Conservation (phyloP, 176 grass and related monocot species). For the Ananas comosus region DNA sequence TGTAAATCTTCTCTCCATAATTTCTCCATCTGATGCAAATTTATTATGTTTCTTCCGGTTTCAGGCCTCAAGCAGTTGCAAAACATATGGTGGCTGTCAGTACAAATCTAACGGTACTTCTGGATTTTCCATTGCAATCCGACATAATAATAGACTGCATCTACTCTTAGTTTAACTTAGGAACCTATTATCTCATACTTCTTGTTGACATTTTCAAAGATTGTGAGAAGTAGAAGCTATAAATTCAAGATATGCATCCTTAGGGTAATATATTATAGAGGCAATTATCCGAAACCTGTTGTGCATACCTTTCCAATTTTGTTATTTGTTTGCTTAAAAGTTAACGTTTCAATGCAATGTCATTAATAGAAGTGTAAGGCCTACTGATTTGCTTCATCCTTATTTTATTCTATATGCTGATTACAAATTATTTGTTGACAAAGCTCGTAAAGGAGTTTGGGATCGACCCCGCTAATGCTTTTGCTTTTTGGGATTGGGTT, state of each 20-base stretch:
- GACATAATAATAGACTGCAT: background rate
- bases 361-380: background rate
- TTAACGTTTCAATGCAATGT: no score
- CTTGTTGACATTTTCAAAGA: background rate
- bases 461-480: conserved; percentile 89
- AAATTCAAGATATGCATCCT: no score
- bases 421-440: background rate
- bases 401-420: background rate
- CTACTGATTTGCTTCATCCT: background rate
- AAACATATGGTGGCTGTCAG: conserved; percentile 99
- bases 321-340: no score
- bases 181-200: background rate
- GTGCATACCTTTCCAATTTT: no score
- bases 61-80: conserved; percentile 69
- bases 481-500: conserved; percentile 99
- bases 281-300: no score
- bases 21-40: conserved; percentile 8
- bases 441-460: conserved; percentile 87
- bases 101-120: conserved; percentile 81
- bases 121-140: background rate
- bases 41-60: conserved; percentile 21
- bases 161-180: background rate
- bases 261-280: no score
- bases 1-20: conserved; percentile 1
- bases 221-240: no score